A percentile compares a stretch with the other conserved stretches of the same genome.
phyloP scores from a whole-genome alignment of 2,329 filamentous ascomycete species.

The Fusarium guadeloupense region DNA sequence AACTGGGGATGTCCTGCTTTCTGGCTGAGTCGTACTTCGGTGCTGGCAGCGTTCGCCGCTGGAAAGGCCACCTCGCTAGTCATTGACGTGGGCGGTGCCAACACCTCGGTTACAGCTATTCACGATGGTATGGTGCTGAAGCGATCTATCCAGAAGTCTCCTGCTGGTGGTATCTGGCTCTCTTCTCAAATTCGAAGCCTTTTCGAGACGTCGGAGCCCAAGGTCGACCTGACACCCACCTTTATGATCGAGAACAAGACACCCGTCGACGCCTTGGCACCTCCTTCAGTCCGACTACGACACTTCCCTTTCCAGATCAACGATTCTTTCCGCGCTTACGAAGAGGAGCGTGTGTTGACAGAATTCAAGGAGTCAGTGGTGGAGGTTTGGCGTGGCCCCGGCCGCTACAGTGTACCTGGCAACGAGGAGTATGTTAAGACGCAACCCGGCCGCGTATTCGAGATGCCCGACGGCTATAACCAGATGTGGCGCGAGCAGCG shows the following conservation, averaged over 20 bases:
- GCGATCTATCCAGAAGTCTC: conserved; percentile 86
- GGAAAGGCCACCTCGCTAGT: conserved; percentile 94
- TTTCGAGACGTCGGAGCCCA: conserved; percentile 74
- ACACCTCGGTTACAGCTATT: conserved; percentile 87
- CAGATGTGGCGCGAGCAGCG: conserved; percentile 92
- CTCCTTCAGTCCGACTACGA: conserved; percentile 79
- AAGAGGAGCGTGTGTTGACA: conserved; percentile 92
- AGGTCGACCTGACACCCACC: conserved; percentile 81
- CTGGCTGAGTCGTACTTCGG: conserved; percentile 88
- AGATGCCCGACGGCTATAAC: conserved; percentile 97
- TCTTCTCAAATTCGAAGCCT: conserved; percentile 86
- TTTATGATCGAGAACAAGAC: conserved; percentile 90
- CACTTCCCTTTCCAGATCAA: conserved; percentile 70
- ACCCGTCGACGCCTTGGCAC: conserved; percentile 84
- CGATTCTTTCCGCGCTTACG: conserved; percentile 79
- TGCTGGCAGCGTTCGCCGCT: conserved; percentile 88
- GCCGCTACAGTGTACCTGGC: conserved; percentile 68
- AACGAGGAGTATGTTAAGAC: conserved; percentile 81
- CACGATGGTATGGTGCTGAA: conserved; percentile 95
- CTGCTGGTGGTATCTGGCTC: conserved; percentile 87
- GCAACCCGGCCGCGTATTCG: conserved; percentile 86
- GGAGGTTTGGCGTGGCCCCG: conserved; percentile 88
- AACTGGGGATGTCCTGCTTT: conserved; percentile 95
- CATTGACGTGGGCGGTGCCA: conserved; percentile 88
- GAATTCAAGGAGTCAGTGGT: conserved; percentile 99